Evolutionary conservation across 202 grass and related monocot genomes (phyloP), one percentile per base, ranked within the genome.

Genomic region (Brachypodium distachyon): DNA sequence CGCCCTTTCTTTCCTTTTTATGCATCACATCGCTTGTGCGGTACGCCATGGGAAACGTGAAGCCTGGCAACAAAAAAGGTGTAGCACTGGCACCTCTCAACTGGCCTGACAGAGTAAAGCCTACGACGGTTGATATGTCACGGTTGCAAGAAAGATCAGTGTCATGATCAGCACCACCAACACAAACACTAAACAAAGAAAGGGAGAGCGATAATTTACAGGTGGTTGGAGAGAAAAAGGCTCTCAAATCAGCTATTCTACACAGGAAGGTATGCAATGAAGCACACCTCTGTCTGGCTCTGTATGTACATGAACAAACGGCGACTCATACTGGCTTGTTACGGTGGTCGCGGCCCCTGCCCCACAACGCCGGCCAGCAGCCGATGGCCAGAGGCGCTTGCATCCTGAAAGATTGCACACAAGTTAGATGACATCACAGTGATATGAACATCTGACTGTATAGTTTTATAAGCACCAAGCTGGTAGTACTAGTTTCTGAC

Each of bases 341-440:
- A 0, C 56, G 37, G 16, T 47, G 43, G 17, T 75, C 70, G n/a
- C 74, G 75, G 37, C 66, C 38, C 39, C 69, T 62, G 22, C 81
- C 55, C 86, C 86, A 88, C 22, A 88, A 25, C 81, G 47, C 54
- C 76, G 76, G 29, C 76, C 76, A 88, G 81, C 86, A 88, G 3
- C 86, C 86, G 38, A 84, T 73, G 38, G 9, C 61, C 38, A 27
- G 38, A 6, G 76, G 48, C 23, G 46, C 38, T 3, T 46, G 51
- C 2, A 37, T 47, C 81, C 86, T 88, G 70, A 80, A 41, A 70
- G 23, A 49, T 64, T 2, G 6, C 8, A 38, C n/a, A 18, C 0
- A 53, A 13, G 1, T 82, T 36, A 72, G 22, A 16, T 47, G 7
- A 5, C 8, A 16, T 38, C 14, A 5, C 7, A 7, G 23, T 29